A percentile compares a stretch with the other conserved stretches of the same genome.
Evolutionary conservation across 83 land plant genomes (phyloP).

Genomic region (Thuja plicata): DNA sequence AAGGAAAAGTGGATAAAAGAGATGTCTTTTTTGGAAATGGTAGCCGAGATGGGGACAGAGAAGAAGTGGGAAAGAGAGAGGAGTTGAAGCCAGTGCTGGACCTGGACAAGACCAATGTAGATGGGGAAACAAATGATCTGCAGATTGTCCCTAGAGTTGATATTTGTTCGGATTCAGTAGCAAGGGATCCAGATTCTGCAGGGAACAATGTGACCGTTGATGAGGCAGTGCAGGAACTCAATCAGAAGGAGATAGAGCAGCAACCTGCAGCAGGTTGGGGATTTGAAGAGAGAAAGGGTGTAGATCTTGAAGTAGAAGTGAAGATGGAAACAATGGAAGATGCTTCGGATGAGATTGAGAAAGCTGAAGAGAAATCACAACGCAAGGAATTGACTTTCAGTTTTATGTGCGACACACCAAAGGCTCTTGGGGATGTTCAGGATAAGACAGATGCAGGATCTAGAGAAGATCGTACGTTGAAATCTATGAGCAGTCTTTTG

Average conservation of each 20-base stretch:
- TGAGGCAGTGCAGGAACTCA: not conserved
- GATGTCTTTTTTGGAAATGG: not conserved
- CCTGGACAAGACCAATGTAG: not conserved
- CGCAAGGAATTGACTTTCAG: constrained; percentile 13
- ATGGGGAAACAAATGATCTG: not conserved
- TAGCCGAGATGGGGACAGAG: not conserved
- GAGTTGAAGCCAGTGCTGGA: constrained; percentile 13
- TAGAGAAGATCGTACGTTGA: not conserved
- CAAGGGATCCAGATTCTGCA: not conserved
- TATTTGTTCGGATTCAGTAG: not conserved
- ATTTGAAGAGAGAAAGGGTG: constrained; percentile 11
- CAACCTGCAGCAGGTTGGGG: constrained; percentile 1
- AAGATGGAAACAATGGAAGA: constrained; percentile 12
- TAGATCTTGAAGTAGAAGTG: constrained; percentile 28
- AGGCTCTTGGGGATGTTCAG: not conserved
- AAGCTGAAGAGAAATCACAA: constrained; percentile 11
- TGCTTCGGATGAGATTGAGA: constrained; percentile 10
- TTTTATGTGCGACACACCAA: not conserved
- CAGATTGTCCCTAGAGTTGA: not conserved
- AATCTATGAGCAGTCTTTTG: not conserved
- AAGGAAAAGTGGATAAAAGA: not conserved
- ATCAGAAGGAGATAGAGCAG: not conserved
- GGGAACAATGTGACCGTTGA: not conserved
- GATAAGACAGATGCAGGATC: constrained; percentile 5
- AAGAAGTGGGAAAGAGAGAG: constrained; percentile 12